phyloP scores from a whole-genome alignment of 2,329 filamentous ascomycete species.

The Beauveria caledonica region DNA sequence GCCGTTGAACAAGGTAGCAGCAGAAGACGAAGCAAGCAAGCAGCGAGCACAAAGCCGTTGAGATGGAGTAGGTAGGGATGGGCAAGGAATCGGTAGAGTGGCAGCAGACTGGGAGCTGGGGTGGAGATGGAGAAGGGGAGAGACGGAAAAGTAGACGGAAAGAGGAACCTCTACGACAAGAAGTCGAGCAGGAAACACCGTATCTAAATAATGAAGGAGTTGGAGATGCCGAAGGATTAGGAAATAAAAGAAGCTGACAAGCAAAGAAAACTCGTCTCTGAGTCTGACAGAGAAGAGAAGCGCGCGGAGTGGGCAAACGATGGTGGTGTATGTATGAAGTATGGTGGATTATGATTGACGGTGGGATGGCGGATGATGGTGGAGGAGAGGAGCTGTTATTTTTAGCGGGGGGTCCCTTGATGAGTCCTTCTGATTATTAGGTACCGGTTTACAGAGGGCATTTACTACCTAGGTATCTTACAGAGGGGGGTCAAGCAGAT shows the following conservation, averaged over 20 bases:
- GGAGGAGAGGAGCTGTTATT: not conserved
- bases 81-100: not conserved
- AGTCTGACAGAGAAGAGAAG: not conserved
- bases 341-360: not conserved
- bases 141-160: slow-evolving; percentile 11
- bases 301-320: not conserved
- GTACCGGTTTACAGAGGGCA: too few relatives aligned
- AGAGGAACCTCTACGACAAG: slow-evolving; percentile 9
- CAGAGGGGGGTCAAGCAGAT: too few relatives aligned
- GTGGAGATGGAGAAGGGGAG: not conserved
- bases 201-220: slow-evolving; percentile 1
- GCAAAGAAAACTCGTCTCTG: not conserved
- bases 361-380: not conserved
- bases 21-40: not conserved
- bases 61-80: not conserved
- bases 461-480: too few relatives aligned
- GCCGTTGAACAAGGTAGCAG: not conserved
- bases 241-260: not conserved
- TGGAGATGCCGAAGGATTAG: not conserved
- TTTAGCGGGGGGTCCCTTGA: not conserved
- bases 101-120: not conserved
- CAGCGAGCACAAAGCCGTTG: slow-evolving; percentile 6
- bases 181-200: slow-evolving; percentile 3
- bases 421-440: too few relatives aligned
- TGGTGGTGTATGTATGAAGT: not conserved